phyloP scores from a whole-genome alignment of 495 filamentous ascomycete species.

The Xylaria sp. region DNA sequence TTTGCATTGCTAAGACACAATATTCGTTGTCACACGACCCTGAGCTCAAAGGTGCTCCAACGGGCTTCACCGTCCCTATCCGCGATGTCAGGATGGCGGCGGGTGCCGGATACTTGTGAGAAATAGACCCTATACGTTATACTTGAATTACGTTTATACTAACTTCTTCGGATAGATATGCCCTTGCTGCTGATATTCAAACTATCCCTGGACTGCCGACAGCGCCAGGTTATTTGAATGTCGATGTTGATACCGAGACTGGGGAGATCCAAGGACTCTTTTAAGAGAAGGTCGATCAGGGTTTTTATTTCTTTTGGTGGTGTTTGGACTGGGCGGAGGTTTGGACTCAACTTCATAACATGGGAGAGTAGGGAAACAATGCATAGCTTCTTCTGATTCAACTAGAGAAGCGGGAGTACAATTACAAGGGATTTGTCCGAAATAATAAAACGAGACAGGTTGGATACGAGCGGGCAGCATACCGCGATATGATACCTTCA shows the following conservation, averaged over 20 bases:
- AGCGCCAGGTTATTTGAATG: conserved; percentile 94
- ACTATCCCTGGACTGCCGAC: conserved; percentile 97
- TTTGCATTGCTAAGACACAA: conserved; percentile 97
- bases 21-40: conserved; percentile 96
- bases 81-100: conserved; percentile 92
- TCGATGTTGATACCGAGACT: conserved; percentile 90
- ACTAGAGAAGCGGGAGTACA: conserved; percentile 25
- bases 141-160: background rate
- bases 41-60: conserved; percentile 92
- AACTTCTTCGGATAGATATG: conserved; percentile 66
- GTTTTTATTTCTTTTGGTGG: background rate
- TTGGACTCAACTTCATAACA: conserved; percentile 26
- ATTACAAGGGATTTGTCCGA: background rate
- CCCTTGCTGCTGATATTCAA: conserved; percentile 95
- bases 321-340: conserved; percentile 23
- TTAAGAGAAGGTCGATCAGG: conserved; percentile 49
- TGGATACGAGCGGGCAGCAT: conserved; percentile 22
- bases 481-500: conserved; percentile 39
- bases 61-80: conserved; percentile 94
- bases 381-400: conserved; percentile 29
- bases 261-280: conserved; percentile 97
- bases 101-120: conserved; percentile 89
- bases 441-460: conserved; percentile 18
- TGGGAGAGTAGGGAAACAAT: background rate
- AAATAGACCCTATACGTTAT: background rate